Percentiles rank a stretch among this genome's conserved stretches.
These are phyloP conservation scores for Irineochytrium annulatum DNA, from an alignment of 192 early-diverging fungal species.

Conservation along the genomic window DNA sequence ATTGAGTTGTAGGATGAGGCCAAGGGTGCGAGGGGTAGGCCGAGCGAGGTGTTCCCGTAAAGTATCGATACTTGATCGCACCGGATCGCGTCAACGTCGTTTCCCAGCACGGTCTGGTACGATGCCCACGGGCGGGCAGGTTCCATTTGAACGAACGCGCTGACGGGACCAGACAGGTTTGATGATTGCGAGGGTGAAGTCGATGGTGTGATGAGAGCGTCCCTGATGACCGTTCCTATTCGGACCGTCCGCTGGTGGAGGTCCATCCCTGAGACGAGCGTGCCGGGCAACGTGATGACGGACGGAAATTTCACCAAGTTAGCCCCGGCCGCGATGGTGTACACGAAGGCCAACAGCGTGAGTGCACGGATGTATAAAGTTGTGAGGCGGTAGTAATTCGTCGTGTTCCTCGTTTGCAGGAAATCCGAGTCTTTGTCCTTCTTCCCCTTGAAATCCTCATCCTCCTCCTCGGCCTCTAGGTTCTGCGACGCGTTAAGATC, in stretches of 20 bases:
- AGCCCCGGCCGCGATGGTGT: not conserved
- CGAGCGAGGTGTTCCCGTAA: conserved; percentile 8
- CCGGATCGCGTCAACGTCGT: conserved; percentile 3
- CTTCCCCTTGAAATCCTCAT: not conserved
- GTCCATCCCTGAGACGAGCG: not conserved
- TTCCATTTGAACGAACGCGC: not conserved
- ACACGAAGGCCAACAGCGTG: not conserved
- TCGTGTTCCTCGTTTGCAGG: not conserved
- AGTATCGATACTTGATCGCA: conserved; percentile 6
- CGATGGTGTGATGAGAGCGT: too few species aligned
- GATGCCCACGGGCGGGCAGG: conserved; percentile 2
- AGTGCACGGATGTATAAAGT: not conserved
- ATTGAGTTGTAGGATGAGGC: not conserved
- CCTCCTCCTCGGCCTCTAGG: not conserved
- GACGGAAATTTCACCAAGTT: not conserved
- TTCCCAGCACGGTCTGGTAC: not conserved
- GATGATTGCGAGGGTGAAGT: too few species aligned
- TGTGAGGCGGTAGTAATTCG: not conserved
- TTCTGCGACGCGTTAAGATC: not conserved
- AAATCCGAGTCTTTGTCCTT: not conserved
- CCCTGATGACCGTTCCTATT: not conserved
- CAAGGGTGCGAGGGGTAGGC: not conserved
- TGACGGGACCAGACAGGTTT: too few species aligned
- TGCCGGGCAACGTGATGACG: not conserved
- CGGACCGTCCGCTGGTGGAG: not conserved